Base-by-base conservation (phyloP, 1,139 yeast genomes). In the Blastobotrys ciferrii region DNA sequence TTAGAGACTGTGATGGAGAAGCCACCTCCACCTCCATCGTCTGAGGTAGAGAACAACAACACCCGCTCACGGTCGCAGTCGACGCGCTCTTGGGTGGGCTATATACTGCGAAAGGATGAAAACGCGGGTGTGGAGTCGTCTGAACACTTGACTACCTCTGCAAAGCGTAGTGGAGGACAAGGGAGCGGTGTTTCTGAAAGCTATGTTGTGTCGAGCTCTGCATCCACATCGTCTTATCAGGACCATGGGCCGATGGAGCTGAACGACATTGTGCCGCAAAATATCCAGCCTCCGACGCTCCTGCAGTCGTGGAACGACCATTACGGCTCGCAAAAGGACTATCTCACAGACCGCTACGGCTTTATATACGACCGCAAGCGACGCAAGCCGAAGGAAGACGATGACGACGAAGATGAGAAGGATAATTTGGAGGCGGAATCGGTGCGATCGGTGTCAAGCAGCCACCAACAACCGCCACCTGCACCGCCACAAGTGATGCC, bases 281-380 rank as follows among this genome's bases (percentile, higher is more conserved):
- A 58, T 43, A 61, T 55, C 23, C 72, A 66, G 48, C 72, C 72
- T 2, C 73, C 72, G 2, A 61, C 70, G 2, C 53, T 68, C 36
- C 53, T 62, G 12, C 64, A 57, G 19, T 51, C 63, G 13, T 62
- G 67, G 63, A 61, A 57, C 33, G 55, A 58, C 40, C 58, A 60
- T 49, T 55, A 58, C 53, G 51, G 61, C 11, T 35, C 56, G 6
- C 63, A 61, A 20, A 60, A 65, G 7, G 63, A 65, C 3, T 52
- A 48, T 15, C 61, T 63, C 32, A 71, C 79, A 5, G 83, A 78
- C 56, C 66, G 76, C 50, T 78, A 73, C 59, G 83, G 83, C 0
- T 78, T 78, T 58, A 67, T 77, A 30, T 70, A 70, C 47, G 61
- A 58, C 45, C 36, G 54, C 43, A 47, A 52, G 25, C 39, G 46